Percentiles rank a stretch among this genome's conserved stretches.
These are phyloP conservation scores for Terfezia boudieri DNA, from an alignment of 495 filamentous ascomycete species.

Conservation along the genomic window DNA sequence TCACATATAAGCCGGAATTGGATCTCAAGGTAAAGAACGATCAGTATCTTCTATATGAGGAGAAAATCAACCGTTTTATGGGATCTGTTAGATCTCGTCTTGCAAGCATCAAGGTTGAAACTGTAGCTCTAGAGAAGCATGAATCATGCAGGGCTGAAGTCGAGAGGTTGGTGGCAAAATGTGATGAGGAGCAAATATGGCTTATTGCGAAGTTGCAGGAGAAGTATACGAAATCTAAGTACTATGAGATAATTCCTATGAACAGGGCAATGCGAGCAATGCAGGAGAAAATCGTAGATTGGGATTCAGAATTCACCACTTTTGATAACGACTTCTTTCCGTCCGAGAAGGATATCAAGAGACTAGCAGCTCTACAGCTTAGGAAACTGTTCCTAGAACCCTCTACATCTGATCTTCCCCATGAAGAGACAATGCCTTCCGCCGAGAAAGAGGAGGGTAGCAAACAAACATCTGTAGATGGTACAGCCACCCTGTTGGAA, in stretches of 20 bases:
- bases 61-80: constrained; percentile 68
- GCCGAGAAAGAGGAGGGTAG: constrained; percentile 26
- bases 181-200: constrained; percentile 53
- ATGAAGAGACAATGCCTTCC: constrained; percentile 29
- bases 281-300: constrained; percentile 80
- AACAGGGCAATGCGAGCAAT: constrained; percentile 71
- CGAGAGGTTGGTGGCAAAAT: constrained; percentile 47
- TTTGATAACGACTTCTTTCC: constrained; percentile 91
- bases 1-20: constrained; percentile 94
- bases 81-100: constrained; percentile 59
- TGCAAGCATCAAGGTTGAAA: constrained; percentile 72
- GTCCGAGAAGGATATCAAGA: constrained; percentile 89
- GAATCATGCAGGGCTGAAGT: constrained; percentile 65
- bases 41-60: constrained; percentile 54
- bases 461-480: constrained; percentile 19
- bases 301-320: constrained; percentile 71
- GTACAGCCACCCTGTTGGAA: constrained; percentile 13
- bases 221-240: constrained; percentile 75
- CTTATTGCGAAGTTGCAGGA: constrained; percentile 60
- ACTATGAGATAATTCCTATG: constrained; percentile 87
- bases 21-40: constrained; percentile 83
- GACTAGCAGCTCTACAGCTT: constrained; percentile 73
- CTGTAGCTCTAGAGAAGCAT: constrained; percentile 61
- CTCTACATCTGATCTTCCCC: constrained; percentile 45
- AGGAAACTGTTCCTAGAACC: constrained; percentile 91